Evolutionary conservation across 1,284 basidiomycete genomes (phyloP).

Genomic region (Irpex sp.): DNA sequence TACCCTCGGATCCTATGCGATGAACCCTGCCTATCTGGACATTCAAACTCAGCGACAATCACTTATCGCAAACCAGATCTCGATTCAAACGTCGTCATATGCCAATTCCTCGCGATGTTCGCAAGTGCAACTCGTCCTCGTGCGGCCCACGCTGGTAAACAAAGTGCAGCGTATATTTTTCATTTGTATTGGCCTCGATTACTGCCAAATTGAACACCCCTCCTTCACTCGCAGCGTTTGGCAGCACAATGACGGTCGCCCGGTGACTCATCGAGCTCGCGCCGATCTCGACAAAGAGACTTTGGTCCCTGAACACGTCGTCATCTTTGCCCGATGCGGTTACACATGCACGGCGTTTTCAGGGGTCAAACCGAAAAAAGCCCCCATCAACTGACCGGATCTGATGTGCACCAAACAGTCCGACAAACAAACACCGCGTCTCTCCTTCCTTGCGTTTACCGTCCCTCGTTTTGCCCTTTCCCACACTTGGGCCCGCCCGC

Average conservation of each 20-base stretch:
- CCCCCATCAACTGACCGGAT: slow-evolving; percentile 1
- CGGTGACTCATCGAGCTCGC: background rate
- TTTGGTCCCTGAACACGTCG: slow-evolving; percentile 7
- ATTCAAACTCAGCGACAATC: slow-evolving; percentile 7
- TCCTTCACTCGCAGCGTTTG: too few relatives aligned
- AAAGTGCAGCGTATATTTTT: background rate
- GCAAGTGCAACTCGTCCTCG: background rate
- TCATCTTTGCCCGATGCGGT: slow-evolving; percentile 1
- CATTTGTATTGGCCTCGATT: background rate
- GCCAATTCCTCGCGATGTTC: background rate
- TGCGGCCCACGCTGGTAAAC: background rate
- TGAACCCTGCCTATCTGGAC: background rate
- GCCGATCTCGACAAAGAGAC: background rate
- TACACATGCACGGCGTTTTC: slow-evolving; percentile 11
- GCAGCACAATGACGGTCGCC: background rate
- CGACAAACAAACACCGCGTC: background rate
- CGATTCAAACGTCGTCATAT: background rate
- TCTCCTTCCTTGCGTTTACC: background rate
- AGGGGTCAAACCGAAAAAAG: slow-evolving; percentile 5
- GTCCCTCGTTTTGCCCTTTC: background rate
- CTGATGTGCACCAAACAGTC: background rate
- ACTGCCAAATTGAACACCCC: too few relatives aligned
- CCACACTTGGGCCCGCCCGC: background rate
- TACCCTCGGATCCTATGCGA: background rate
- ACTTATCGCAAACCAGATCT: background rate